Evolutionary conservation across 2,329 filamentous ascomycete species (phyloP).

Genomic region (Pseudogymnoascus sp.): DNA sequence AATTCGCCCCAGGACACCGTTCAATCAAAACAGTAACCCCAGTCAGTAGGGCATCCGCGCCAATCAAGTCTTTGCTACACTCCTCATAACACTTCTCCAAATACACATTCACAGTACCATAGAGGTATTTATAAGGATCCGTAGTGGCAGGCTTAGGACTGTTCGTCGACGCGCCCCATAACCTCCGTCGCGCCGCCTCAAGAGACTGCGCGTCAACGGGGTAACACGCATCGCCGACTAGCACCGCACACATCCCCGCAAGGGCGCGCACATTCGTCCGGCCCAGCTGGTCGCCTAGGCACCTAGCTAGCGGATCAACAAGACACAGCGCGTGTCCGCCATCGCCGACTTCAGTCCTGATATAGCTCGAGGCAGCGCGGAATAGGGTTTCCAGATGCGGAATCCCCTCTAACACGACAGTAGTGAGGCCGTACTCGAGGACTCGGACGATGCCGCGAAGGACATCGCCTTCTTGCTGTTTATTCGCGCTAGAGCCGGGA

Average conservation of each 20-base stretch:
- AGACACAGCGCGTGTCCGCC: slow-evolving; percentile 56
- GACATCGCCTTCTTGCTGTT: slow-evolving; percentile 51
- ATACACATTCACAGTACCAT: slow-evolving; percentile 46
- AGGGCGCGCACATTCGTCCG: slow-evolving; percentile 12
- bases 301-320: slow-evolving; percentile 61
- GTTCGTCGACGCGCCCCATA: slow-evolving; percentile 51
- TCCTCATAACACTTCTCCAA: slow-evolving; percentile 47
- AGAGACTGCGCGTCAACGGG: slow-evolving; percentile 54
- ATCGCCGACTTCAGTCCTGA: slow-evolving; percentile 57
- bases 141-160: slow-evolving; percentile 32
- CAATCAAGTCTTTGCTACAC: slow-evolving; percentile 29
- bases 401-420: slow-evolving; percentile 15
- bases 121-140: slow-evolving; percentile 59
- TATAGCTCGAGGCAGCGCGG: slow-evolving; percentile 44
- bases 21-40: slow-evolving; percentile 31
- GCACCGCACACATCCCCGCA: slow-evolving; percentile 22
- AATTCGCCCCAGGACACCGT: slow-evolving; percentile 33
- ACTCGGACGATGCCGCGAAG: slow-evolving; percentile 63
- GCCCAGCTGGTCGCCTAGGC: slow-evolving; percentile 29
- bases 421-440: slow-evolving; percentile 50
- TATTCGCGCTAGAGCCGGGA: slow-evolving; percentile 27
- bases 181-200: slow-evolving; percentile 53
- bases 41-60: slow-evolving; percentile 44
- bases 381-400: slow-evolving; percentile 44
- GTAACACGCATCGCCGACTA: slow-evolving; percentile 35